Evolutionary conservation across 306 rosid genomes (phyloP).

Genomic region (Trifolium subterraneum): DNA sequence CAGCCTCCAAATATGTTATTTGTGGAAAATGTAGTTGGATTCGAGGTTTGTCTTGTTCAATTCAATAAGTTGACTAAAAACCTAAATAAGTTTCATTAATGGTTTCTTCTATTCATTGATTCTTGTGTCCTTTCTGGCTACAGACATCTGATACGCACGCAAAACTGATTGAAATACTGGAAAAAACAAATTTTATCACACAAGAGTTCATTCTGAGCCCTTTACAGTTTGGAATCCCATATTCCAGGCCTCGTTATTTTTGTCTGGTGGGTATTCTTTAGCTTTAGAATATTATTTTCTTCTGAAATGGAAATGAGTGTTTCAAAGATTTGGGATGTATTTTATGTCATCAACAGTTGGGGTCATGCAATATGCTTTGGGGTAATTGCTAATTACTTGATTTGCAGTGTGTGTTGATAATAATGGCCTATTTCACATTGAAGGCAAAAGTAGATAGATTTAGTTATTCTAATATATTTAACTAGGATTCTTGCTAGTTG

Average conservation of each 20-base stretch:
- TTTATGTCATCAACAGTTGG: slow-evolving; percentile 21
- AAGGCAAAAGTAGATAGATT: slow-evolving; percentile 26
- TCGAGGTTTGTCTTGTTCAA: slow-evolving; percentile 69
- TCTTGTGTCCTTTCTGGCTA: slow-evolving; percentile 24
- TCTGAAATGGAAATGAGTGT: slow-evolving; percentile 8
- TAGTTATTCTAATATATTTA: slow-evolving; percentile 31
- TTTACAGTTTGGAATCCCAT: slow-evolving; percentile 91
- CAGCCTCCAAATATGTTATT: slow-evolving; percentile 80
- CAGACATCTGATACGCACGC: slow-evolving; percentile 91
- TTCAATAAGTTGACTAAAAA: slow-evolving; percentile 25
- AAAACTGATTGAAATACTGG: slow-evolving; percentile 76
- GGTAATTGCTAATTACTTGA: slow-evolving; percentile 19
- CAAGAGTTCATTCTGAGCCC: slow-evolving; percentile 95
- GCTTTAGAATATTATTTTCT: slow-evolving; percentile 17
- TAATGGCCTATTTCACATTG: slow-evolving; percentile 23
- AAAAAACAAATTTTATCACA: slow-evolving; percentile 57
- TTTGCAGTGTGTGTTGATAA: slow-evolving; percentile 6
- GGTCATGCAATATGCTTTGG: slow-evolving; percentile 1
- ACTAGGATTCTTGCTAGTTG: slow-evolving; percentile 29
- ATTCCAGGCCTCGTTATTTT: slow-evolving; percentile 96
- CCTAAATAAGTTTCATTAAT: slow-evolving; percentile 17
- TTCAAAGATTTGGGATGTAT: slow-evolving; percentile 20
- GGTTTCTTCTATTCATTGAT: slow-evolving; percentile 18
- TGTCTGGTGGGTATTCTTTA: slow-evolving; percentile 75
- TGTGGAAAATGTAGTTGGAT: slow-evolving; percentile 95